These are phyloP conservation scores for Didymella keratinophila DNA, from an alignment of 2,329 filamentous ascomycete species.

Conservation along the genomic window DNA sequence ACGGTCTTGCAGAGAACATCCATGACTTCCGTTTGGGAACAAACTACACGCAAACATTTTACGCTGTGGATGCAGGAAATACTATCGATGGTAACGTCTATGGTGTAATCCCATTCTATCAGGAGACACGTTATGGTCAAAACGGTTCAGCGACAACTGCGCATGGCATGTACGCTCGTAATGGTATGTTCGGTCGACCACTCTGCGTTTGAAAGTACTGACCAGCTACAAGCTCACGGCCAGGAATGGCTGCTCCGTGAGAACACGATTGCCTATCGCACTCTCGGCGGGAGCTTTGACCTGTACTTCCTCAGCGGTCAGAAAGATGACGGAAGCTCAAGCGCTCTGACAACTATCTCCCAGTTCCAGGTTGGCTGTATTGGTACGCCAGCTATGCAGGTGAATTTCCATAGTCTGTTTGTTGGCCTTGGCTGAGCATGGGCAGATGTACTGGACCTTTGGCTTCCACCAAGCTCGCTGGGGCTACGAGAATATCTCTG, in stretches of 20 bases:
- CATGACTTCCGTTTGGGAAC: conserved; percentile 70
- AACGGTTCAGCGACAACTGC: conserved; percentile 11
- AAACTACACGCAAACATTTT: conserved; percentile 72
- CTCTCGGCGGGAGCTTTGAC: conserved; percentile 76
- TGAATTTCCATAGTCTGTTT: conserved; percentile 53
- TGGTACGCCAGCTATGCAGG: conserved; percentile 76
- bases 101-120: conserved; percentile 26
- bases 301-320: conserved; percentile 79
- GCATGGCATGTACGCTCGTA: conserved; percentile 29
- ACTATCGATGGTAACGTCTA: conserved; percentile 23
- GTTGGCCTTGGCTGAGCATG: neutral
- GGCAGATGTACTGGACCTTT: conserved; percentile 64
- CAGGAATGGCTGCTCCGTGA: conserved; percentile 74
- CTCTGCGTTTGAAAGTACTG: neutral
- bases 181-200: conserved; percentile 9
- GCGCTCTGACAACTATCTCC: conserved; percentile 39
- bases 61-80: conserved; percentile 66
- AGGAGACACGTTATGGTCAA: conserved; percentile 23
- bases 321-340: conserved; percentile 69
- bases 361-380: conserved; percentile 71
- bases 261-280: conserved; percentile 71
- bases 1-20: conserved; percentile 77
- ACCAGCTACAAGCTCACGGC: conserved; percentile 62
- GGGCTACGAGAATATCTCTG: conserved; percentile 65
- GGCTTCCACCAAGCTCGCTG: conserved; percentile 83